Evolutionary conservation across 2,329 filamentous ascomycete genomes (phyloP).

Genomic region (Seiridium cupressi): DNA sequence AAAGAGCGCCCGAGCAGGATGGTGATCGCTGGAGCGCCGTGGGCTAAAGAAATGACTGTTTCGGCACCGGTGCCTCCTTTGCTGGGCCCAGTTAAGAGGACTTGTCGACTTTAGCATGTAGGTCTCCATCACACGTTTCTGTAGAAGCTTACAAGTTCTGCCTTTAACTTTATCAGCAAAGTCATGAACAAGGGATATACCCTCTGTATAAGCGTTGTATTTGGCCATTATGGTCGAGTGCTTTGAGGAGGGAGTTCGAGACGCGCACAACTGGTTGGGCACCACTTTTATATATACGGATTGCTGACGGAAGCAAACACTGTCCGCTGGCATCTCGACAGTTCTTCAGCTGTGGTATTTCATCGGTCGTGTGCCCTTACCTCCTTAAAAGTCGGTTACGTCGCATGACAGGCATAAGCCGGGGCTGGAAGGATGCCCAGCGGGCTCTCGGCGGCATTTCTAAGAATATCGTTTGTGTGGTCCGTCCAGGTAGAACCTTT

Average conservation of each 20-base stretch:
- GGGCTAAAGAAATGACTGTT: slow-evolving; percentile 26
- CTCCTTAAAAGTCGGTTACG: neutral
- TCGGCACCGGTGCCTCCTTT: slow-evolving; percentile 29
- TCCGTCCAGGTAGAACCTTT: neutral
- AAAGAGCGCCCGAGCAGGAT: slow-evolving; percentile 26
- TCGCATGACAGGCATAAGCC: neutral
- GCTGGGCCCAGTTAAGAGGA: slow-evolving; percentile 30
- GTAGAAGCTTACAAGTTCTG: slow-evolving; percentile 18
- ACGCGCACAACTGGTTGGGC: too few relatives aligned
- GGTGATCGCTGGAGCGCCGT: slow-evolving; percentile 23
- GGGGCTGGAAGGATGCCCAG: neutral
- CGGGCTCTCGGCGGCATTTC: neutral
- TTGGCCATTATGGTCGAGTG: slow-evolving; percentile 3
- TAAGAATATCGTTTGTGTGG: neutral
- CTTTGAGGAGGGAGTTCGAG: neutral
- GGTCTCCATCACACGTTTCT: neutral
- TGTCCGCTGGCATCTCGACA: neutral
- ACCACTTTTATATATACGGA: neutral
- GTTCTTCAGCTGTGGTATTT: neutral
- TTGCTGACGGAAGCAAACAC: too few relatives aligned
- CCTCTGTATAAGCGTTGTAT: slow-evolving; percentile 13
- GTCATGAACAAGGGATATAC: slow-evolving; percentile 14
- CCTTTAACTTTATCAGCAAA: slow-evolving; percentile 21
- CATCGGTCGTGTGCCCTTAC: neutral
- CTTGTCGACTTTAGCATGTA: slow-evolving; percentile 11